Conservation (phyloP, 2,329 filamentous ascomycete species). For the Alternaria longipes region DNA sequence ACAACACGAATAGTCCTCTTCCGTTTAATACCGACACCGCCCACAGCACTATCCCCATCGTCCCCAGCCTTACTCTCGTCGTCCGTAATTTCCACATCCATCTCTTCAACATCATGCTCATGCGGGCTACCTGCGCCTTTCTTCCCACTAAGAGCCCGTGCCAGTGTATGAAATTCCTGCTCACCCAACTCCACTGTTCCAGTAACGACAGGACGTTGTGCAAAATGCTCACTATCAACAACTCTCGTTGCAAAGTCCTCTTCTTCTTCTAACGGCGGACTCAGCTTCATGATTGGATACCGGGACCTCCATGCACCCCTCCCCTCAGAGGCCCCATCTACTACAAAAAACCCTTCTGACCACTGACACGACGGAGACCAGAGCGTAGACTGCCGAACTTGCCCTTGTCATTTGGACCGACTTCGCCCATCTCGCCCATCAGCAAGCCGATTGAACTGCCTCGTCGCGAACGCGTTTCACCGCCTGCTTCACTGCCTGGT, state of each 20-base stretch:
- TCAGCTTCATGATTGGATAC: conserved; percentile 33
- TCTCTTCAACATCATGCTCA: conserved; percentile 21
- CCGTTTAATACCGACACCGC: conserved; percentile 39
- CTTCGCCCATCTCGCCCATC: conserved; percentile 49
- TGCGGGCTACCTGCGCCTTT: neutral
- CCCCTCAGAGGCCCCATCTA: conserved; percentile 43
- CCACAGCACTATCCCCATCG: conserved; percentile 21
- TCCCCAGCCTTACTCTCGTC: conserved; percentile 26
- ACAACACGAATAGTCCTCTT: conserved; percentile 44
- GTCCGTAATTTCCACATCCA: conserved; percentile 35
- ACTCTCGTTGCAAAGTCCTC: conserved; percentile 30
- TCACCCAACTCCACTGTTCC: conserved; percentile 21
- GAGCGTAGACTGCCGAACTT: conserved; percentile 46
- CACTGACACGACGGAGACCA: conserved; percentile 54
- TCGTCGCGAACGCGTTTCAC: conserved; percentile 54
- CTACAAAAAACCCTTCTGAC: conserved; percentile 63
- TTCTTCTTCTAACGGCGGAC: conserved; percentile 43
- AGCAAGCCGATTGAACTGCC: conserved; percentile 55
- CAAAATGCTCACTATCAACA: conserved; percentile 13
- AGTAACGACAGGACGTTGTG: conserved; percentile 12
- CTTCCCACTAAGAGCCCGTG: conserved; percentile 8
- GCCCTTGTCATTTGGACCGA: conserved; percentile 41
- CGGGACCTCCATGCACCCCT: conserved; percentile 44
- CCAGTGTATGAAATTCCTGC: conserved; percentile 12
- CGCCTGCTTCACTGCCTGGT: conserved; percentile 54